Conservation (phyloP, 2,329 filamentous ascomycete genomes). For the Microdochium paspali region DNA sequence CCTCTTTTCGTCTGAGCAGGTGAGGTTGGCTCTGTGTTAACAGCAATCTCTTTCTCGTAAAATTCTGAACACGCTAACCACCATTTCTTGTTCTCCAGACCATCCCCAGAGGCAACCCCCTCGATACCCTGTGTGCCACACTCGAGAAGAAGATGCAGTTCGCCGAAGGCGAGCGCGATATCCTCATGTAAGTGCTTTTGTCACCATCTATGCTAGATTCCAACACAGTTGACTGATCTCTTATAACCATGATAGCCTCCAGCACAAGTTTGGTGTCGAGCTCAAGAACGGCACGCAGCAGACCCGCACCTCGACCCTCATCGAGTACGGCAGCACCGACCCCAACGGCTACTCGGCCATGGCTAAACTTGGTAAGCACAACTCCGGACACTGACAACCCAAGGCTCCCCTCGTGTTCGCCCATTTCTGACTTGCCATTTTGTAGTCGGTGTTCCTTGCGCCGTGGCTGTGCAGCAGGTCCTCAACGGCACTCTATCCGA, state of each 20-base stretch:
- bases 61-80: background rate
- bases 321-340: constrained; percentile 61
- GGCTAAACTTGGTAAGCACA: constrained; percentile 48
- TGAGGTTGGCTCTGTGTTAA: constrained; percentile 31
- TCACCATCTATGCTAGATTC: constrained; percentile 4
- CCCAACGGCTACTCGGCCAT: constrained; percentile 72
- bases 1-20: constrained; percentile 58
- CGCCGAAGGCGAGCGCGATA: constrained; percentile 71
- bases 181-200: constrained; percentile 52
- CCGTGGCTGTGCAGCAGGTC: constrained; percentile 66
- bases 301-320: constrained; percentile 71
- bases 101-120: constrained; percentile 58
- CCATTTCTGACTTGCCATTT: too few relatives aligned
- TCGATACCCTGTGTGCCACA: constrained; percentile 84
- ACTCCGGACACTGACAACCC: too few relatives aligned
- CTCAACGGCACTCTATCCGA: constrained; percentile 64
- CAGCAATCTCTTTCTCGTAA: background rate
- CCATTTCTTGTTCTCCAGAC: background rate
- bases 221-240: background rate
- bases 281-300: constrained; percentile 69
- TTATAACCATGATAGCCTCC: constrained; percentile 30
- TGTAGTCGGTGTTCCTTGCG: constrained; percentile 60
- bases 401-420: too few relatives aligned
- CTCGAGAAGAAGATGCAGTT: constrained; percentile 91
- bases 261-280: constrained; percentile 80